phyloP scores from a whole-genome alignment of 306 rosid species.

The Albizia julibrissin region DNA sequence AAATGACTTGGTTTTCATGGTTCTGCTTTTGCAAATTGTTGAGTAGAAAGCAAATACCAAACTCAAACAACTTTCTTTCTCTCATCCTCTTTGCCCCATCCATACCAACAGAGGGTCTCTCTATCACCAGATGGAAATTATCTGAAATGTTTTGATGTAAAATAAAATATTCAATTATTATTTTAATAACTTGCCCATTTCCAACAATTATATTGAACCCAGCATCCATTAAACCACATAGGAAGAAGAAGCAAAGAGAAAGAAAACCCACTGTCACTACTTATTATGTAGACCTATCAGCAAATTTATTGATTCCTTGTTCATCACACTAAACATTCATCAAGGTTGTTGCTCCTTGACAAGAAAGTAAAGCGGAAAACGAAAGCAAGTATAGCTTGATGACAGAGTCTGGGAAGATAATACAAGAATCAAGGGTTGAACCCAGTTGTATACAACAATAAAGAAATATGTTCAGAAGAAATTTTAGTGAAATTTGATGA shows the following conservation, averaged over 20 bases:
- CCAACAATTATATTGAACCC: not conserved
- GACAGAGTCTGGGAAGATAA: not conserved
- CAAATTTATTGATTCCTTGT: not conserved
- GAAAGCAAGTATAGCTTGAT: not conserved
- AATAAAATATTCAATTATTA: not conserved
- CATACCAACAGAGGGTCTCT: not conserved
- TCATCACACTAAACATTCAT: not conserved
- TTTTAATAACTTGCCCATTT: not conserved
- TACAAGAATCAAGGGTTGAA: not conserved
- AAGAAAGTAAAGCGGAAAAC: not conserved
- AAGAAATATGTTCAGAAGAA: not conserved
- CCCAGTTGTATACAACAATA: not conserved
- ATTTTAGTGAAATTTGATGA: too few species aligned
- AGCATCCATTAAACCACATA: not conserved
- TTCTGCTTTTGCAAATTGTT: not conserved
- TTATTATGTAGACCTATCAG: not conserved
- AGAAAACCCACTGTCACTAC: not conserved
- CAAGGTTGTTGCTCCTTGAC: not conserved
- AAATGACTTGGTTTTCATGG: not conserved
- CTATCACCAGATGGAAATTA: not conserved
- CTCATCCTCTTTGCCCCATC: not conserved
- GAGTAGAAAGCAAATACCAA: not conserved
- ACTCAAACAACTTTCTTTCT: not conserved
- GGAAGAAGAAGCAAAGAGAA: not conserved
- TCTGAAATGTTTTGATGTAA: too few species aligned